phyloP scores from a whole-genome alignment of 192 early-diverging fungal genomes.

The Rhizophlyctis rosea region DNA sequence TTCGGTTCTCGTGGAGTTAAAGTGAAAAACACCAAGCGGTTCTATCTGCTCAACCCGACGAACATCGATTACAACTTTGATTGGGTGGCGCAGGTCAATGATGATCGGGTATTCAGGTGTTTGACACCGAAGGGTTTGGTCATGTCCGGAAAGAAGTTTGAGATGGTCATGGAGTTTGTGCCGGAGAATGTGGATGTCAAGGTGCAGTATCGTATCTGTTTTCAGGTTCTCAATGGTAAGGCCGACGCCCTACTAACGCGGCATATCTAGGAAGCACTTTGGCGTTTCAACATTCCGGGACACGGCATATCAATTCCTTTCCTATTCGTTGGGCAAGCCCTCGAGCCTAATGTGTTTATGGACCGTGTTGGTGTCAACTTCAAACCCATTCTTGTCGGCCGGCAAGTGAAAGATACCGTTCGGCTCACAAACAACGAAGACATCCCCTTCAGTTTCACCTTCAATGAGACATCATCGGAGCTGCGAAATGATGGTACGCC shows the following conservation, averaged over 20 bases:
- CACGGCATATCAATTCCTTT: conserved; percentile 52
- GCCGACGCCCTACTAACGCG: no score
- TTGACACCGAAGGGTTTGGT: conserved; percentile 46
- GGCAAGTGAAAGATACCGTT: conserved; percentile 51
- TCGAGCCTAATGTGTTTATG: conserved; percentile 58
- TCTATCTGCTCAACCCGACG: conserved; percentile 61
- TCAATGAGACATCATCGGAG: conserved; percentile 54
- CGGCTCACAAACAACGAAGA: conserved; percentile 52
- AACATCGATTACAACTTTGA: conserved; percentile 46
- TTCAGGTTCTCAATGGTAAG: no score
- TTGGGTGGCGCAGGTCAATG: conserved; percentile 27
- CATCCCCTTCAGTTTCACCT: conserved; percentile 48
- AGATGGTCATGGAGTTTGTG: conserved; percentile 55
- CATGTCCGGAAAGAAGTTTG: conserved; percentile 48
- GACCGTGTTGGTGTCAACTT: conserved; percentile 53
- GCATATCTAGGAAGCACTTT: conserved; percentile 50
- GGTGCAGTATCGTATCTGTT: conserved; percentile 18
- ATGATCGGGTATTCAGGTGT: conserved; percentile 44
- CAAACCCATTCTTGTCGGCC: conserved; percentile 56
- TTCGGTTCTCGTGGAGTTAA: conserved; percentile 54
- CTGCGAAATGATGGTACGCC: conserved; percentile 30
- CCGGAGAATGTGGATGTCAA: conserved; percentile 53
- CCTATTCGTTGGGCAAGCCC: conserved; percentile 51
- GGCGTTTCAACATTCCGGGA: conserved; percentile 46
- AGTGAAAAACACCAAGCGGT: conserved; percentile 51